phyloP scores from a whole-genome alignment of 2,329 filamentous ascomycete genomes.

The Botrytis sinoallii region DNA sequence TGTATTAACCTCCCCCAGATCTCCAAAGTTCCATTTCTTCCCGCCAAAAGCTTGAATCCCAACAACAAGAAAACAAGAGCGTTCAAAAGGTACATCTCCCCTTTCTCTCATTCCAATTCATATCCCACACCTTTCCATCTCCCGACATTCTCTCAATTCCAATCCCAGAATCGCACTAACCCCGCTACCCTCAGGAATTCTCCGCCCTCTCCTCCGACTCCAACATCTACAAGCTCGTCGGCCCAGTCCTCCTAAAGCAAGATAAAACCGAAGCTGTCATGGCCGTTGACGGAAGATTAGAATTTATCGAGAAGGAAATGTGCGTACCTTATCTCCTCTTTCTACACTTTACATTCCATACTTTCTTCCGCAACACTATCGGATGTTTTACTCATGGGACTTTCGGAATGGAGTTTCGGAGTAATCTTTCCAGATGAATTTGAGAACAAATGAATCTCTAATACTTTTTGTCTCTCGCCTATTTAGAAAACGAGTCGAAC shows the following conservation, averaged over 20 bases:
- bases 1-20: conserved; percentile 52
- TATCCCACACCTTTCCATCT: background rate
- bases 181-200: conserved; percentile 64
- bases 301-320: conserved; percentile 95
- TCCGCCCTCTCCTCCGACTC: conserved; percentile 72
- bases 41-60: conserved; percentile 87
- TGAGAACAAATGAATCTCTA: background rate
- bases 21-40: conserved; percentile 73
- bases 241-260: conserved; percentile 90
- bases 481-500: conserved; percentile 61
- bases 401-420: background rate
- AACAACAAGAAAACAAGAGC: conserved; percentile 86
- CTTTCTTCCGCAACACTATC: background rate
- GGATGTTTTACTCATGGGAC: background rate
- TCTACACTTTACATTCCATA: background rate
- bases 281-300: conserved; percentile 84
- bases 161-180: background rate
- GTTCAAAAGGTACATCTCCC: conserved; percentile 68
- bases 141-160: conserved; percentile 23
- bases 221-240: conserved; percentile 93
- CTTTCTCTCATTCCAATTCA: background rate
- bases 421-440: background rate
- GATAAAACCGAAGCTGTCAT: conserved; percentile 86
- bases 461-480: background rate
- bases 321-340: conserved; percentile 45